Evolutionary conservation across 768 basidiomycete genomes (phyloP), one percentile per base, ranked within the genome.

Genomic region (Naganishia vishniacii): DNA sequence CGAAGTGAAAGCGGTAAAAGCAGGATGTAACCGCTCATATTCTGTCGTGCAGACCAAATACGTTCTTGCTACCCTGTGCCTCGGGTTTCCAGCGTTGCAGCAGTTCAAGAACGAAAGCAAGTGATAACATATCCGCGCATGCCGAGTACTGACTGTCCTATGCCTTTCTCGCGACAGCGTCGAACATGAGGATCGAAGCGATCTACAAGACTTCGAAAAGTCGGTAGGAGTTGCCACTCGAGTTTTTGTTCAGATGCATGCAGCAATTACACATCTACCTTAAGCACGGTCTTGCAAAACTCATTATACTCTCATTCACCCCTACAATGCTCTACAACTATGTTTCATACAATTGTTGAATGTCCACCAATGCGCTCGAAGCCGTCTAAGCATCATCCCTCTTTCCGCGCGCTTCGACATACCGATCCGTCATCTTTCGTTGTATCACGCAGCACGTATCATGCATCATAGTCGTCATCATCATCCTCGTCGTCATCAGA

Each of bases 161-260:
- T 20, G 11, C 6, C 4, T 13, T 18, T 20, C 13, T 25, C 28
- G 9, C 8, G 16, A 45, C 16, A 47, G 67, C 66, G 0, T 64
- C 64, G 67, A 56, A 51, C 16, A 32, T 51, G n/a, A 48, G 65
- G n/a, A 61, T 58, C 23, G 51, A 40, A 12, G 64, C 47, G 32
- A 48, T 66, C 42, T 26, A 53, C 45, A 45, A 48, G 61, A 62
- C 13, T 45, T 70, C 51, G 48, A 61, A 37, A 53, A 31, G 31
- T 64, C 64, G 59, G 59, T 70, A 45, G 65, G 34, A 37, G 34
- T 7, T 37, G 8, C n/a, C n/a, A n/a, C n/a, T n/a, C n/a, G n/a
- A n/a, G n/a, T 7, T 37, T 37, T 15, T 37, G 34, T 37, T 15
- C 34, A 15, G 15, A 37, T 15, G 34, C 34, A 37, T 15, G 34